Evolutionary conservation across 495 filamentous ascomycete genomes (phyloP).

Genomic region (Penicillium riverlandense): DNA sequence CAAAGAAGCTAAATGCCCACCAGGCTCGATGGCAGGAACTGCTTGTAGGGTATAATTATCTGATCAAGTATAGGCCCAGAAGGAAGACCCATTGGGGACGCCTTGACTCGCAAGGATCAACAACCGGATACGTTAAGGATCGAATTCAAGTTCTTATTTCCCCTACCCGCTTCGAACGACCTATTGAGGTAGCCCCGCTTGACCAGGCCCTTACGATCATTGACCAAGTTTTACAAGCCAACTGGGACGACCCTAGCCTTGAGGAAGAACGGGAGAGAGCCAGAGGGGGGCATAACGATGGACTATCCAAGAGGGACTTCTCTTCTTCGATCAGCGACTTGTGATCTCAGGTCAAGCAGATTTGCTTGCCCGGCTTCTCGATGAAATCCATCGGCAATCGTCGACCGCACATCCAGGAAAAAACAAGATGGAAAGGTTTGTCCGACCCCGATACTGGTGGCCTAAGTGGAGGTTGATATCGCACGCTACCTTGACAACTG

Average conservation of each 20-base stretch:
- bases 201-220: background rate
- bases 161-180: too few species aligned
- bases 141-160: too few species aligned
- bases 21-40: slow-evolving; percentile 10
- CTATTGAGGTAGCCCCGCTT: too few species aligned
- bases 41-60: slow-evolving; percentile 16
- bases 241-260: background rate
- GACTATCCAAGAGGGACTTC: too few species aligned
- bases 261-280: too few species aligned
- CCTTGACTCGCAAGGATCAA: background rate
- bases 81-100: background rate
- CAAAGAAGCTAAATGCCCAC: too few species aligned
- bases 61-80: slow-evolving; percentile 16
- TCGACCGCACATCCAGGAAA: slow-evolving; percentile 1
- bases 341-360: background rate
- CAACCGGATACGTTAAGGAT: too few species aligned
- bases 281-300: too few species aligned
- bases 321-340: too few species aligned
- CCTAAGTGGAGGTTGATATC: background rate
- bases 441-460: background rate
- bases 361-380: background rate
- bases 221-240: background rate
- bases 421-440: background rate
- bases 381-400: slow-evolving; percentile 3
- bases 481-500: too few species aligned